phyloP scores from a whole-genome alignment of 2,329 filamentous ascomycete species.

The Stagonosporopsis chrysanthemi region DNA sequence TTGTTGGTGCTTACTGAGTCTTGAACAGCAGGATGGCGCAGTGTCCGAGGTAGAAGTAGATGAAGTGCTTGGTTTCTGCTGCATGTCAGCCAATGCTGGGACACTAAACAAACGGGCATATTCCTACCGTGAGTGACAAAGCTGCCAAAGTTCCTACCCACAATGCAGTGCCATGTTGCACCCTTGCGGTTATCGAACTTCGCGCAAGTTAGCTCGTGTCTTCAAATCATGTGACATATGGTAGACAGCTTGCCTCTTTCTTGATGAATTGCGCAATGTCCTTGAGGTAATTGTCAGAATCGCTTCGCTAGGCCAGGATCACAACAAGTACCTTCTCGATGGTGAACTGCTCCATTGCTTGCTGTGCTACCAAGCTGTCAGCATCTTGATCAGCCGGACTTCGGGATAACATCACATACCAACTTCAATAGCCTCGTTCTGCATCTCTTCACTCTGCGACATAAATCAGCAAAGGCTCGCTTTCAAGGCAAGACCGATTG shows the following conservation, averaged over 20 bases:
- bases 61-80: constrained; percentile 98
- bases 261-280: constrained; percentile 97
- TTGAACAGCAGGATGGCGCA: constrained; percentile 99
- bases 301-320: background rate
- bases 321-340: constrained; percentile 71
- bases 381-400: constrained; percentile 25
- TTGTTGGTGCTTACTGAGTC: constrained; percentile 72
- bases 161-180: constrained; percentile 99
- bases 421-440: constrained; percentile 92
- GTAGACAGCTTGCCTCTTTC: constrained; percentile 69
- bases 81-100: constrained; percentile 21
- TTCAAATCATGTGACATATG: background rate
- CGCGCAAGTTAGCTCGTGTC: constrained; percentile 21
- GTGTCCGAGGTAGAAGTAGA: constrained; percentile 99
- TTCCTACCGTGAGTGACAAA: constrained; percentile 93
- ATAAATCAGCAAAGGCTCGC: constrained; percentile 21
- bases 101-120: no score
- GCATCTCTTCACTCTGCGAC: constrained; percentile 91
- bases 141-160: constrained; percentile 97
- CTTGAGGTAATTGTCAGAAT: constrained; percentile 55
- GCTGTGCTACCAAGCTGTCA: constrained; percentile 62
- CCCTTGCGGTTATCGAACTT: constrained; percentile 98
- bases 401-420: constrained; percentile 65
- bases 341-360: constrained; percentile 75
- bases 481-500: background rate